Evolutionary conservation across 306 rosid genomes (phyloP), one percentile per base, ranked within the genome.

Genomic region (Argentina anserina): DNA sequence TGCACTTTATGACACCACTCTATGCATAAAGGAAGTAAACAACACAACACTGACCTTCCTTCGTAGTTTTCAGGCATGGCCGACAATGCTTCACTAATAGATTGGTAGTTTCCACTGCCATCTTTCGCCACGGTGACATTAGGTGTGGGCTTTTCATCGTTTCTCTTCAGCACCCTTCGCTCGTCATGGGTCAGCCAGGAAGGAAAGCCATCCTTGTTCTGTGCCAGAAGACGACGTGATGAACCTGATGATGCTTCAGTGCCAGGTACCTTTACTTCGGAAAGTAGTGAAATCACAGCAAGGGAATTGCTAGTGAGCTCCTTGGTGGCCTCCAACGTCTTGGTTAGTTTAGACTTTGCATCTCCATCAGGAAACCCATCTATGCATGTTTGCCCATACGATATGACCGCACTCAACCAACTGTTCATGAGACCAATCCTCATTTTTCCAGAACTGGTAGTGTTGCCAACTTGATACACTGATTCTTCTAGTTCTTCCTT

Each of bases 391-490:
- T 88, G 86, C 28, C 81, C 91, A 78, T 88, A 94, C 20, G 96
- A 78, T 56, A 89, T 91, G 15, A 90, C 96, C 2, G 97, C 97
- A 70, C 99, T 94, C 0, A 94, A 69, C 97, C 97, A 94, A 56
- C 84, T 88, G 80, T 88, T 87, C 12, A 94, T 53, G 39, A 85
- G 87, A n/a, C 89, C 84, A 0, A 84, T 36, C 31, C 29, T 78
- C 0, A 72, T 1, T 10, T 49, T 76, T 14, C 76, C 79, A 4
- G 79, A 0, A 1, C 61, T 79, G 6, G 26, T 31, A 0, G 3
- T 31, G 3, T 23, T 55, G 0, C 37, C 26, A 1, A 87, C 62
- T 53, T 69, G 69, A 6, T 75, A 66, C 1, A 78, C 50, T 0
- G 97, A 79, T 8, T 72, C 50, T 18, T 29, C 74, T 1, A 94